These are phyloP conservation scores for Amylocarpus encephaloides DNA, from an alignment of 2,329 filamentous ascomycete genomes.

Conservation along the genomic window DNA sequence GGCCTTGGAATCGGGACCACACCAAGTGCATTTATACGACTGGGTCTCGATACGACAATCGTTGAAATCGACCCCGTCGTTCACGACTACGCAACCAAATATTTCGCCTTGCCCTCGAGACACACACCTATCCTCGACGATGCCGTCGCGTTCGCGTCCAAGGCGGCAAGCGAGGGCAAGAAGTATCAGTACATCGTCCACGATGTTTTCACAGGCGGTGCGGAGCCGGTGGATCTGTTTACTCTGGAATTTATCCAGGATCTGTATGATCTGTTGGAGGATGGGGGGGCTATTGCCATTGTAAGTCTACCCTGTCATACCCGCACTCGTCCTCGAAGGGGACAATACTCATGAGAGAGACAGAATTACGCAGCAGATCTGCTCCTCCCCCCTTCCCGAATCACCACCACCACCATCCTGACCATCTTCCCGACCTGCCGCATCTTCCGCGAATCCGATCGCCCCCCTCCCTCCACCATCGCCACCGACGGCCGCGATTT, in stretches of 20 bases:
- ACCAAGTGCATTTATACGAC: slow-evolving; percentile 76
- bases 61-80: slow-evolving; percentile 93
- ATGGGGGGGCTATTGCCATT: slow-evolving; percentile 80
- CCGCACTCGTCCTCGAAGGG: no score
- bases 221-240: slow-evolving; percentile 83
- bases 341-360: neutral
- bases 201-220: slow-evolving; percentile 95
- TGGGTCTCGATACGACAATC: slow-evolving; percentile 87
- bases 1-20: slow-evolving; percentile 91
- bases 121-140: slow-evolving; percentile 78
- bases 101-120: slow-evolving; percentile 73
- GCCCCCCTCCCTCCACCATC: slow-evolving; percentile 42
- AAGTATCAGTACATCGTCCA: slow-evolving; percentile 91
- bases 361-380: slow-evolving; percentile 95
- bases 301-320: no score
- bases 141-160: slow-evolving; percentile 62
- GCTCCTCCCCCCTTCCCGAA: slow-evolving; percentile 63
- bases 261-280: slow-evolving; percentile 63
- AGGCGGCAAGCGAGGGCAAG: slow-evolving; percentile 35
- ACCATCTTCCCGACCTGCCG: slow-evolving; percentile 83
- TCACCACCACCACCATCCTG: slow-evolving; percentile 77
- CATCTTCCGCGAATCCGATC: slow-evolving; percentile 72
- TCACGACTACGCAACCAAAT: slow-evolving; percentile 71
- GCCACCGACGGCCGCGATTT: slow-evolving; percentile 59
- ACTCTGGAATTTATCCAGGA: slow-evolving; percentile 75